Percentiles rank a stretch among this genome's conserved stretches.
Conservation (phyloP, 2,329 filamentous ascomycete species). For the Ascochyta rabiei region DNA sequence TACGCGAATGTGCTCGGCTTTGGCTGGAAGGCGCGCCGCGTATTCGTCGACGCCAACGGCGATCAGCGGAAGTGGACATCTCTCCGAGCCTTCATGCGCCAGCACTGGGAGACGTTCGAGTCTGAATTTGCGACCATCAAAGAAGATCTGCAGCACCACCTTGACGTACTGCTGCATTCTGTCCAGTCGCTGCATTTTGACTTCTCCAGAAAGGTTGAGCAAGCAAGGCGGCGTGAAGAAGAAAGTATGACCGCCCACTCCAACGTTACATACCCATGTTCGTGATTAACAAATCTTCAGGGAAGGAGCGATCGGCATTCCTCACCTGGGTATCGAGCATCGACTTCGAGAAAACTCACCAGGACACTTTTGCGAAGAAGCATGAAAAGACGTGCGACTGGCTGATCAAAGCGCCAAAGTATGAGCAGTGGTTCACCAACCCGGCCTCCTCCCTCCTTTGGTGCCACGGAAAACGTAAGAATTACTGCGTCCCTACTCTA, state of each 20-base stretch:
- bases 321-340: conserved; percentile 26
- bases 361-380: conserved; percentile 24
- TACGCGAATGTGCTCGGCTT: conserved; percentile 28
- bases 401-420: conserved; percentile 20
- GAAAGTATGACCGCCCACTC: not conserved
- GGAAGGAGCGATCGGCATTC: conserved; percentile 23
- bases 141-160: conserved; percentile 20
- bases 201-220: conserved; percentile 7
- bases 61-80: conserved; percentile 20
- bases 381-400: conserved; percentile 26
- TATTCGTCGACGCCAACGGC: conserved; percentile 21
- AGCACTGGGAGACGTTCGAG: conserved; percentile 34
- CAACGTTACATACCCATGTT: not conserved
- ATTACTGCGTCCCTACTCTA: not conserved
- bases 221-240: too few relatives aligned
- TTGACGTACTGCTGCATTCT: conserved; percentile 22
- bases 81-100: conserved; percentile 21
- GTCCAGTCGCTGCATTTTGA: conserved; percentile 20
- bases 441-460: conserved; percentile 22
- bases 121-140: conserved; percentile 21
- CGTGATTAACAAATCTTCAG: conserved; percentile 5
- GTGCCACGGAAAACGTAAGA: conserved; percentile 31
- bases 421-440: conserved; percentile 21
- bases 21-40: conserved; percentile 22
- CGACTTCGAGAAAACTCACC: conserved; percentile 27